phyloP scores from a whole-genome alignment of 2,329 filamentous ascomycete genomes.

The Colletotrichum tropicale region DNA sequence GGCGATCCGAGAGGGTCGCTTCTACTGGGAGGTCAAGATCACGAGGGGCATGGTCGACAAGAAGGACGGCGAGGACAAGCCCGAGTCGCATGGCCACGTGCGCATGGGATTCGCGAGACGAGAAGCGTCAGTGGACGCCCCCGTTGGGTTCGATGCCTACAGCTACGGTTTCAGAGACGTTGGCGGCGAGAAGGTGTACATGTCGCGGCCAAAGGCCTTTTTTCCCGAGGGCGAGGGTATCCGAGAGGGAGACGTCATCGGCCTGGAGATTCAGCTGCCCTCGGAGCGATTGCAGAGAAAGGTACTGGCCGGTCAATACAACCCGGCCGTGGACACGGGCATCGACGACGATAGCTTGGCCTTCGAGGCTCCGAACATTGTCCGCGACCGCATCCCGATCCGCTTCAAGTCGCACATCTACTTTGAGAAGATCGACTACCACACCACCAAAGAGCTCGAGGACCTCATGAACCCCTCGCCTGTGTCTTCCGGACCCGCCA shows the following conservation, averaged over 20 bases:
- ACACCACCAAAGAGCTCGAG: slow-evolving; percentile 85
- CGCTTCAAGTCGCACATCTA: slow-evolving; percentile 92
- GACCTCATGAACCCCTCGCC: slow-evolving; percentile 77
- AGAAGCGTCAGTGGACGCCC: slow-evolving; percentile 81
- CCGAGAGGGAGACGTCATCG: slow-evolving; percentile 90
- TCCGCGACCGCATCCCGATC: slow-evolving; percentile 94
- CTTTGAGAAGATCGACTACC: slow-evolving; percentile 92
- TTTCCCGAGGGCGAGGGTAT: slow-evolving; percentile 81
- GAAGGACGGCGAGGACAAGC: slow-evolving; percentile 43
- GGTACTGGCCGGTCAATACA: slow-evolving; percentile 85
- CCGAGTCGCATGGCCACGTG: slow-evolving; percentile 65
- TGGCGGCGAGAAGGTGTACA: slow-evolving; percentile 88
- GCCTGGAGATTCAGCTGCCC: slow-evolving; percentile 89
- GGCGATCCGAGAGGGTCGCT: slow-evolving; percentile 84
- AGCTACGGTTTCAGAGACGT: slow-evolving; percentile 93
- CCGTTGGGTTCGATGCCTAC: slow-evolving; percentile 88
- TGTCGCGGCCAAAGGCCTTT: slow-evolving; percentile 91
- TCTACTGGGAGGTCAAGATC: slow-evolving; percentile 94
- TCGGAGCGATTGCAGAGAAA: slow-evolving; percentile 86
- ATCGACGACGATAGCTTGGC: slow-evolving; percentile 60
- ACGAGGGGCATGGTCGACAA: slow-evolving; percentile 71
- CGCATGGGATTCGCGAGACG: slow-evolving; percentile 86
- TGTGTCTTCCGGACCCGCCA: slow-evolving; percentile 41
- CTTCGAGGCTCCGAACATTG: slow-evolving; percentile 75
- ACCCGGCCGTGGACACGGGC: slow-evolving; percentile 77